Conservation (phyloP, 768 basidiomycete species). For the Termitomyces heimii region DNA sequence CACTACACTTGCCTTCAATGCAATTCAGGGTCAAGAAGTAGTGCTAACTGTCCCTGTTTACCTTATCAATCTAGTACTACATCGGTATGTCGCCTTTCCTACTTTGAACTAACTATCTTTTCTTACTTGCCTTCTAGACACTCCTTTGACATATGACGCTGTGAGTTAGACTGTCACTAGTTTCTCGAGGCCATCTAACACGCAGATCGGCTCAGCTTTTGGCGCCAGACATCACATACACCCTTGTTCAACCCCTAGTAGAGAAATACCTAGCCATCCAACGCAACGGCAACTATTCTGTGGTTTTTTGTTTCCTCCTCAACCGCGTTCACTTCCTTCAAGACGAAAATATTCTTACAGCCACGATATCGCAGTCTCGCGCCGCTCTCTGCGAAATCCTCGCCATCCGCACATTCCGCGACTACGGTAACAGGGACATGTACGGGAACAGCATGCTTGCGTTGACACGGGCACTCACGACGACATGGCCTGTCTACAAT, state of each 20-base stretch:
- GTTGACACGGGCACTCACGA: constrained; percentile 66
- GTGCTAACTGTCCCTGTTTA: background rate
- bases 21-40: background rate
- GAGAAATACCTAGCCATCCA: constrained; percentile 81
- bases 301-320: constrained; percentile 84
- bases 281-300: constrained; percentile 67
- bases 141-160: constrained; percentile 77
- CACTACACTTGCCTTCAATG: background rate
- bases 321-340: constrained; percentile 83
- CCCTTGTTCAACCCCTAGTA: constrained; percentile 79
- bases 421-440: constrained; percentile 48
- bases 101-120: background rate
- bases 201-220: constrained; percentile 44
- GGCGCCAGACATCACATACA: constrained; percentile 87
- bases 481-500: constrained; percentile 74
- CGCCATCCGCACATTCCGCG: constrained; percentile 73
- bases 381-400: constrained; percentile 87
- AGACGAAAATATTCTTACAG: constrained; percentile 67
- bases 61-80: constrained; percentile 41
- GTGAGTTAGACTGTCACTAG: constrained; percentile 30
- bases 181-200: background rate
- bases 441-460: constrained; percentile 67
- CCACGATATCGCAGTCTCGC: constrained; percentile 65
- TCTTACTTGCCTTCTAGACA: constrained; percentile 42
- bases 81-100: constrained; percentile 47